Base-by-base conservation (phyloP, 257 asterid genomes). In the Orobanche coerulescens region DNA sequence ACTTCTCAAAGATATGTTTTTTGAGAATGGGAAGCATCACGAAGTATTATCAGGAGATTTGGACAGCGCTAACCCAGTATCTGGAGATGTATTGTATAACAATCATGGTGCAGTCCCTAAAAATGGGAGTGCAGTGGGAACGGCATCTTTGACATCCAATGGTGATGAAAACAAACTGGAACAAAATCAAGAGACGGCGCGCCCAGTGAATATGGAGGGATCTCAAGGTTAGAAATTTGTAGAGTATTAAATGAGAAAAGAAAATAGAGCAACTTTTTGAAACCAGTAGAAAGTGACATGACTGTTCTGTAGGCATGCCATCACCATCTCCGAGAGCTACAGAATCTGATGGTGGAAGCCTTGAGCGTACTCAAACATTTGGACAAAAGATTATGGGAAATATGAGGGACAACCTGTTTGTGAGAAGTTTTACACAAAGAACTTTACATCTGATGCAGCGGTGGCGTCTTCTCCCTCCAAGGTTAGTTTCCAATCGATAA, bases 341-440 rank as follows among this genome's bases (percentile, higher is more conserved):
- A 24, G 76, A 79, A 68, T 61, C 74, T 53, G 86, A 76, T 59
- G 68, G 62, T 22, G 90, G 70, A 71, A 83, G 79, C 56, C 69
- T 89, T 63, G 92, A 83, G 67, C 94, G 90, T 62, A 86, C 46
- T 83, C 99, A 89, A 77, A 86, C 99, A 62, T 58, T 93, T 31
- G 99, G 99, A 53, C 99, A 93, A 75, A 93, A 84, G 57, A 68
- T 93, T 67, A 93, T 93, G 97, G 96, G 90, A 61, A 87, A 86
- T 79, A 75, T 86, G 96, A 85, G 81, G 97, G 97, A 91, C 71
- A 91, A 84, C 67, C 52, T 82, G 71, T 83, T 93, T 68, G 47
- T 69, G 64, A 86, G 96, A 82, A 89, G 87, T 75, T 93, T 84
- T 79, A 74, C 96, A 57, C 92, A 0, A 93, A 82, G 75, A 64